phyloP scores from a whole-genome alignment of 495 filamentous ascomycete species.

The Thermochaetoides thermophila region DNA sequence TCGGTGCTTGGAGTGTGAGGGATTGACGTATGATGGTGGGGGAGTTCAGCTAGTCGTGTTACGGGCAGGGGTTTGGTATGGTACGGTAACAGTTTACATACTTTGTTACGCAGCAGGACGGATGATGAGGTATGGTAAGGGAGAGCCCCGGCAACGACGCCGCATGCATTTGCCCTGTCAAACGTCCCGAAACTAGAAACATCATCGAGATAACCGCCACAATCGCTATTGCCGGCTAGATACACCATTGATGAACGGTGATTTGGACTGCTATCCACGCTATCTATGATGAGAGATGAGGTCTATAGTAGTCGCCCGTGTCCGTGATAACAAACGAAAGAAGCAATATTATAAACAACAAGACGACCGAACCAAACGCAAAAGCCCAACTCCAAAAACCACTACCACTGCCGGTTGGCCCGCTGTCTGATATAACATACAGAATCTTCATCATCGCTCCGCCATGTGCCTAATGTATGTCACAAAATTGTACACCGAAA shows the following conservation, averaged over 20 bases:
- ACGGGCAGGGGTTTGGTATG: no score
- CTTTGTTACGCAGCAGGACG: no score
- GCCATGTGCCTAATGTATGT: no score
- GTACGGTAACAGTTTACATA: no score
- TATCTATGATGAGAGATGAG: slow-evolving; percentile 8
- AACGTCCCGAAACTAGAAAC: not conserved
- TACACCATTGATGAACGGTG: not conserved
- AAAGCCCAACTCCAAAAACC: slow-evolving; percentile 3
- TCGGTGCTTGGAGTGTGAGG: no score
- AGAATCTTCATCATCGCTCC: slow-evolving; percentile 3
- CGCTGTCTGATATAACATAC: slow-evolving; percentile 3
- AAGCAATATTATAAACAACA: not conserved
- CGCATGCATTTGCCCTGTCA: no score
- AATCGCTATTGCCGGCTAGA: not conserved
- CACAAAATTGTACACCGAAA: no score
- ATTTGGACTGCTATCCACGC: slow-evolving; percentile 3
- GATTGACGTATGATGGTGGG: slow-evolving; percentile 12
- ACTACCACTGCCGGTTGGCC: not conserved
- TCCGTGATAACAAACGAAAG: slow-evolving; percentile 1
- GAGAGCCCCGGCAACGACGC: no score
- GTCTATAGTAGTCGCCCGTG: slow-evolving; percentile 3
- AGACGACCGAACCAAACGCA: no score
- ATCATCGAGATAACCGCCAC: not conserved
- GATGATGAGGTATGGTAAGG: no score
- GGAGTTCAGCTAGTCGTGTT: slow-evolving; percentile 1